Conservation (phyloP, 352 stramenopile species). For the Aphanomyces stellatus region DNA sequence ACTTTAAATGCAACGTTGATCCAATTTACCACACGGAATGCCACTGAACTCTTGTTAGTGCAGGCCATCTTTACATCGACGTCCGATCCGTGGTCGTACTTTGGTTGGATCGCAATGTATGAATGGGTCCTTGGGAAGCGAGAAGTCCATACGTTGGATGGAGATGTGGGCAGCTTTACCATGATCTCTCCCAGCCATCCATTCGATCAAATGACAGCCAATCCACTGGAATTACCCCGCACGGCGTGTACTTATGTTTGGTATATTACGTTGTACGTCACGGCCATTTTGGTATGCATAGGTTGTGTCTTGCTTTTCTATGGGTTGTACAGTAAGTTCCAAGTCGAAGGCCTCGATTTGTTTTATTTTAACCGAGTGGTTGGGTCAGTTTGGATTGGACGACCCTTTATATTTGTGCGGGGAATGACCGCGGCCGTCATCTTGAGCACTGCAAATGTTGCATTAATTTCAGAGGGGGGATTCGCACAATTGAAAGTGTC, state of each 20-base stretch:
- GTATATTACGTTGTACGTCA: background rate
- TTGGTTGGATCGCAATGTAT: background rate
- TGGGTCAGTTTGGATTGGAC: background rate
- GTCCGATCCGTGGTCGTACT: background rate
- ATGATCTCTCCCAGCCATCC: background rate
- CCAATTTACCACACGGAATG: background rate
- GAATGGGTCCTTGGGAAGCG: background rate
- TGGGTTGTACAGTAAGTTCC: background rate
- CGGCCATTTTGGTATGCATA: background rate
- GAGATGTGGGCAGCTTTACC: background rate
- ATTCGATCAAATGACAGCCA: background rate
- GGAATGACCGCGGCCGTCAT: background rate
- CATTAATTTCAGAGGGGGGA: no score
- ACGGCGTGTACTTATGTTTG: slow-evolving; percentile 9
- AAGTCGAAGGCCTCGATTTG: background rate
- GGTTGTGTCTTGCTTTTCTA: background rate
- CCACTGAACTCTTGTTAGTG: background rate
- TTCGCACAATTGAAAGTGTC: background rate
- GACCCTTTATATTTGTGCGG: background rate
- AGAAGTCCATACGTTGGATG: background rate
- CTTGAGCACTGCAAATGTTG: background rate
- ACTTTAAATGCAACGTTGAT: background rate
- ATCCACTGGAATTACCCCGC: background rate
- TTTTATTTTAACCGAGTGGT: background rate
- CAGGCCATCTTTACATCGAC: background rate